Conservation (phyloP, 768 basidiomycete genomes). For the Gyrodon lividus region DNA sequence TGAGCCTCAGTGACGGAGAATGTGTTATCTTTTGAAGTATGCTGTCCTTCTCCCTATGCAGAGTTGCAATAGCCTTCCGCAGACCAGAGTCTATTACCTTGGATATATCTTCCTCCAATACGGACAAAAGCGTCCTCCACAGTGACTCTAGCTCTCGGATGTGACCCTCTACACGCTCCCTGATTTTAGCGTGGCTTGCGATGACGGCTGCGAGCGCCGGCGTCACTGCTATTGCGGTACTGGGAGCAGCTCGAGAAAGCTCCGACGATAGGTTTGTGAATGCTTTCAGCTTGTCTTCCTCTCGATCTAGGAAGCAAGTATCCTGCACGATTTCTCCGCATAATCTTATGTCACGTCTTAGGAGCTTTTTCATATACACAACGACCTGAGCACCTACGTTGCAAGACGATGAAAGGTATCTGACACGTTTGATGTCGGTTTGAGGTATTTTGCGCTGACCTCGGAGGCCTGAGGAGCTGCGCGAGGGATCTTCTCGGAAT, state of each 20-base stretch:
- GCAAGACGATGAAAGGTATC: conserved; percentile 43
- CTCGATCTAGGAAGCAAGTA: conserved; percentile 40
- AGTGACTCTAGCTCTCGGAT: conserved; percentile 40
- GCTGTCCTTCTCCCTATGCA: conserved; percentile 33
- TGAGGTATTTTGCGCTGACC: conserved; percentile 2
- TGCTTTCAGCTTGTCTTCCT: conserved; percentile 47
- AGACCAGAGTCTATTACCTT: conserved; percentile 34
- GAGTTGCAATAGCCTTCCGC: conserved; percentile 32
- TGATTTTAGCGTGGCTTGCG: conserved; percentile 41
- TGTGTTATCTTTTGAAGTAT: conserved; percentile 19
- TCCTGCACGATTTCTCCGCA: conserved; percentile 47
- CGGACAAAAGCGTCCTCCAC: conserved; percentile 48
- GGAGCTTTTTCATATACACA: conserved; percentile 3
- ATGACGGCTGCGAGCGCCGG: conserved; percentile 47
- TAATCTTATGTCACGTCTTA: conserved; percentile 34
- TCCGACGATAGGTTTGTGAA: conserved; percentile 50
- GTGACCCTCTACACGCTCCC: conserved; percentile 40
- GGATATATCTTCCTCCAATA: conserved; percentile 41
- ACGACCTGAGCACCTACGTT: conserved; percentile 20
- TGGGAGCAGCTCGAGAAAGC: conserved; percentile 43
- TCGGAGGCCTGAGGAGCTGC: not conserved
- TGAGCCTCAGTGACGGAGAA: conserved; percentile 13
- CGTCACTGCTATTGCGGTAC: conserved; percentile 42
- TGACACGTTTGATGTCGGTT: conserved; percentile 12
- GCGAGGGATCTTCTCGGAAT: conserved; percentile 4